Conservation (phyloP, 2,329 filamentous ascomycete species). For the Claviceps paspali region DNA sequence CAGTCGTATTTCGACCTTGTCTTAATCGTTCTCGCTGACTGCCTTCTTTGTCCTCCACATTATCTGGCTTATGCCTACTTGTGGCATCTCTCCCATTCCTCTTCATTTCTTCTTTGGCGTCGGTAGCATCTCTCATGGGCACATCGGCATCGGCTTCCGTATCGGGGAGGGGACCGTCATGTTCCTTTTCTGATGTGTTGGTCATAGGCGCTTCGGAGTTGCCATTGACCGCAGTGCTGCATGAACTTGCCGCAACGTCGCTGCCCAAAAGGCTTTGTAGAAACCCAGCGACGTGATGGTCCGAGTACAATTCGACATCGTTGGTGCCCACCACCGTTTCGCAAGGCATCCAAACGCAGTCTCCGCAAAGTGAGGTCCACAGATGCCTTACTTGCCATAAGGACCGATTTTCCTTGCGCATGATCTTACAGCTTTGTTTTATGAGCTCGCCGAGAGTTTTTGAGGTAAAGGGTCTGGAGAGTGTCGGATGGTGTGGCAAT, state of each 20-base stretch:
- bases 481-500: constrained; percentile 55
- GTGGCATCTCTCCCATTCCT: neutral
- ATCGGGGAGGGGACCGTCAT: neutral
- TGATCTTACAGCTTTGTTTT: constrained; percentile 51
- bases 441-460: constrained; percentile 58
- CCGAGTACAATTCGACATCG: constrained; percentile 39
- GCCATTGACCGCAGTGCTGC: constrained; percentile 11
- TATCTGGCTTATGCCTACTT: constrained; percentile 1
- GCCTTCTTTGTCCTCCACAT: neutral
- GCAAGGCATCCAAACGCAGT: constrained; percentile 53
- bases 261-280: constrained; percentile 16
- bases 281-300: constrained; percentile 27
- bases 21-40: neutral
- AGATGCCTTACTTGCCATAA: constrained; percentile 63
- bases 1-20: neutral
- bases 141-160: constrained; percentile 9
- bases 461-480: constrained; percentile 61
- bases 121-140: constrained; percentile 9
- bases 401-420: constrained; percentile 59
- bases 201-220: constrained; percentile 2
- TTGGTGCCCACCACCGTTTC: constrained; percentile 39
- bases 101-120: constrained; percentile 1
- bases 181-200: neutral
- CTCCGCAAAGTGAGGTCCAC: constrained; percentile 58
- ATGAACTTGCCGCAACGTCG: constrained; percentile 3